These are phyloP conservation scores for Leucogyrophana mollusca DNA, from an alignment of 768 basidiomycete species.

Conservation along the genomic window DNA sequence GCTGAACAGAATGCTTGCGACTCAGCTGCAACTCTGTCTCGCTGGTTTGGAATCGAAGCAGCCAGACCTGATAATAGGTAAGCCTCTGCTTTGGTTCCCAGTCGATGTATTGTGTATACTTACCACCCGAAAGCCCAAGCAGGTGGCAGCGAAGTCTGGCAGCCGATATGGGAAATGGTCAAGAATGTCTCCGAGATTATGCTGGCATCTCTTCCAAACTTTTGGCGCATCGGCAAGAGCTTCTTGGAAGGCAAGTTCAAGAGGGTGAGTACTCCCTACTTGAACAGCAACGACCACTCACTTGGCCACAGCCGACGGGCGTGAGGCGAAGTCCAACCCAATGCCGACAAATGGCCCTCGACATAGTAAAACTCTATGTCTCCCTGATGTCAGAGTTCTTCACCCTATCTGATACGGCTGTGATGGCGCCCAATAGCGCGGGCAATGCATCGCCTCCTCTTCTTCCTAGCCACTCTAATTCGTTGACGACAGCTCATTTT, in stretches of 20 bases:
- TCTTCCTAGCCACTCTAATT: constrained; percentile 76
- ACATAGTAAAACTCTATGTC: constrained; percentile 84
- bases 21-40: constrained; percentile 61
- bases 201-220: constrained; percentile 81
- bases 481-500: constrained; percentile 80
- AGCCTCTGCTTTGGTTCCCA: constrained; percentile 10
- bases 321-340: constrained; percentile 80
- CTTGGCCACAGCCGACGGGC: constrained; percentile 31
- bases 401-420: constrained; percentile 72
- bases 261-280: constrained; percentile 51
- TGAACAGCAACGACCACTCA: neutral
- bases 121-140: constrained; percentile 52
- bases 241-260: constrained; percentile 94
- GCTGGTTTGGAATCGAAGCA: constrained; percentile 62
- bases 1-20: constrained; percentile 43
- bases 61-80: constrained; percentile 61
- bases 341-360: constrained; percentile 83
- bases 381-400: constrained; percentile 86
- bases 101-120: neutral
- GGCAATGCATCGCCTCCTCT: constrained; percentile 43
- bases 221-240: constrained; percentile 89
- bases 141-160: constrained; percentile 79
- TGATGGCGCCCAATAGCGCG: constrained; percentile 50
- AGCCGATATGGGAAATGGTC: constrained; percentile 71
- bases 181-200: constrained; percentile 87